Conservation (phyloP, 1,139 yeast genomes). For the Meyerozyma sp. region DNA sequence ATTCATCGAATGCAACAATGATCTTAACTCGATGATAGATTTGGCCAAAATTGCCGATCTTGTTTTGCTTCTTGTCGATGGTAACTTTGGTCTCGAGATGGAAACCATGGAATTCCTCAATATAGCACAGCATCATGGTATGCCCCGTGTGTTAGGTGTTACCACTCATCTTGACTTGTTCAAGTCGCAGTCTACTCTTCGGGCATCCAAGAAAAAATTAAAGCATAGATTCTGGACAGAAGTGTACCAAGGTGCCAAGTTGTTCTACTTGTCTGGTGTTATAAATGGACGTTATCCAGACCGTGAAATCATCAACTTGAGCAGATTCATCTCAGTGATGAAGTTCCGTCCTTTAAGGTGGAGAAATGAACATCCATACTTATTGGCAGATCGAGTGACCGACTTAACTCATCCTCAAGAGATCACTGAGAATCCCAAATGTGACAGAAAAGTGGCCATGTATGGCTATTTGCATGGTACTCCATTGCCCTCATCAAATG, state of each 20-base stretch:
- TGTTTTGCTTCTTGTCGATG: conserved; percentile 85
- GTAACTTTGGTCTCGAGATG: conserved; percentile 98
- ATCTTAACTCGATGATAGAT: conserved; percentile 92
- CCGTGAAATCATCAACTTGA: conserved; percentile 85
- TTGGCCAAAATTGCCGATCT: conserved; percentile 94
- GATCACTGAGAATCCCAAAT: conserved; percentile 72
- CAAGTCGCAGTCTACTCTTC: conserved; percentile 80
- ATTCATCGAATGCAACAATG: conserved; percentile 88
- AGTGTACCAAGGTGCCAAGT: conserved; percentile 96
- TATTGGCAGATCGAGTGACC: conserved; percentile 88
- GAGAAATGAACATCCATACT: conserved; percentile 97
- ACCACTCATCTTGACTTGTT: conserved; percentile 94
- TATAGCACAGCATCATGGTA: conserved; percentile 96
- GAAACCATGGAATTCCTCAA: conserved; percentile 98
- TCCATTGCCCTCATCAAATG: conserved; percentile 66
- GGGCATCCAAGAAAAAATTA: conserved; percentile 87
- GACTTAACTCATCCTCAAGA: conserved; percentile 90
- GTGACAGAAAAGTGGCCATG: conserved; percentile 84
- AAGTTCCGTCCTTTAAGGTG: conserved; percentile 96
- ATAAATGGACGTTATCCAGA: conserved; percentile 97
- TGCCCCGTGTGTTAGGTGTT: conserved; percentile 95
- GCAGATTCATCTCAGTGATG: conserved; percentile 94
- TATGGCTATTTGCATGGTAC: conserved; percentile 97
- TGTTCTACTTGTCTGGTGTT: conserved; percentile 92
- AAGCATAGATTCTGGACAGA: conserved; percentile 98